These are phyloP conservation scores for Penicillium sp. DNA, from an alignment of 2,329 filamentous ascomycete species.

Conservation along the genomic window DNA sequence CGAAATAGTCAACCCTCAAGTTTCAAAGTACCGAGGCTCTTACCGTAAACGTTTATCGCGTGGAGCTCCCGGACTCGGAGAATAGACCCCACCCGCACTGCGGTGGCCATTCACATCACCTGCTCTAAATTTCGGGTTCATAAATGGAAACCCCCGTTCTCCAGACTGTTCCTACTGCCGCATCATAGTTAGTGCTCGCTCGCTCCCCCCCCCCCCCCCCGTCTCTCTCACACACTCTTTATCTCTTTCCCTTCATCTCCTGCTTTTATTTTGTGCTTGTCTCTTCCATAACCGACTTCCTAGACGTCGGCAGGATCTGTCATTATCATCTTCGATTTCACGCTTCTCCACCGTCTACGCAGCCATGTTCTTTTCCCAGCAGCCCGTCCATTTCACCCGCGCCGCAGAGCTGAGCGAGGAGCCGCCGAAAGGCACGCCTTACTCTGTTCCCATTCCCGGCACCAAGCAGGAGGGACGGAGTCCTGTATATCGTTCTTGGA, in stretches of 20 bases:
- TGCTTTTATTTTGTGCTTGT: not conserved
- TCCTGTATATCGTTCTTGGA: slow-evolving; percentile 82
- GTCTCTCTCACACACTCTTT: not conserved
- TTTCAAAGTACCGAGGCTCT: slow-evolving; percentile 11
- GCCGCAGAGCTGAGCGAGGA: slow-evolving; percentile 60
- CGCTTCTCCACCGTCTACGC: not conserved
- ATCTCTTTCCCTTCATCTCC: not conserved
- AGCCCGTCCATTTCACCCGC: slow-evolving; percentile 40
- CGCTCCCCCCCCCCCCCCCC: no score
- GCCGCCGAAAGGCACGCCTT: slow-evolving; percentile 76
- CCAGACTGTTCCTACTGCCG: not conserved
- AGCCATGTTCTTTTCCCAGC: slow-evolving; percentile 45
- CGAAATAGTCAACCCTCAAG: no score
- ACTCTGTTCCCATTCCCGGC: slow-evolving; percentile 77
- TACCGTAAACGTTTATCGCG: slow-evolving; percentile 1
- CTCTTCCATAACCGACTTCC: not conserved
- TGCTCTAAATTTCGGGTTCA: not conserved
- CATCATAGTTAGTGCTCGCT: not conserved
- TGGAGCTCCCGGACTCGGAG: not conserved
- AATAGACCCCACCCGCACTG: not conserved
- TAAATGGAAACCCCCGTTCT: not conserved
- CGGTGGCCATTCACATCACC: not conserved
- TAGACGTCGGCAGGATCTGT: no score
- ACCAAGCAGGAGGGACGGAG: slow-evolving; percentile 74
- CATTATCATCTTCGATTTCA: no score